Conservation (phyloP, 148 eudicot species). For the Arbutus unedo region DNA sequence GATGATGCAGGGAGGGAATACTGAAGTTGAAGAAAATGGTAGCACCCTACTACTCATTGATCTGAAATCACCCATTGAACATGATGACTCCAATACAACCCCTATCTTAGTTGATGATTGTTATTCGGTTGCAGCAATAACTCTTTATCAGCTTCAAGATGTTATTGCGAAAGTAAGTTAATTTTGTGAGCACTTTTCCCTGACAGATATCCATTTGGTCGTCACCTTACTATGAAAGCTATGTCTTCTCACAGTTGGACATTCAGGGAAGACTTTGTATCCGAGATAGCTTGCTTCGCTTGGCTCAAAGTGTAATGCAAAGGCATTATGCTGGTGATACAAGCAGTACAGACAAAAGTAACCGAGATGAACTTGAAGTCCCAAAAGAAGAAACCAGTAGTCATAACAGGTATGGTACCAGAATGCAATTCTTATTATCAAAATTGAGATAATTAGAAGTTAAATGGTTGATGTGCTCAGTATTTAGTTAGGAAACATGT, state of each 20-base stretch:
- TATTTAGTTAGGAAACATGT: not conserved
- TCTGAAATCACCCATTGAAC: slow-evolving; percentile 39
- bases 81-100: slow-evolving; percentile 32
- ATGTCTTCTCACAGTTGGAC: slow-evolving; percentile 55
- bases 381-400: slow-evolving; percentile 29
- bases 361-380: slow-evolving; percentile 23
- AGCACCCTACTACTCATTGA: slow-evolving; percentile 33
- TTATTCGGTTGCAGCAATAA: slow-evolving; percentile 49
- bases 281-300: slow-evolving; percentile 73
- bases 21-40: slow-evolving; percentile 32
- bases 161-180: slow-evolving; percentile 50
- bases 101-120: slow-evolving; percentile 34
- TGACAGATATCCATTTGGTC: not conserved
- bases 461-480: not conserved
- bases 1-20: slow-evolving; percentile 33
- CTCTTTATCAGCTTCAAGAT: slow-evolving; percentile 60
- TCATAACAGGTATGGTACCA: slow-evolving; percentile 53
- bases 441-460: slow-evolving; percentile 8
- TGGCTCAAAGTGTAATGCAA: slow-evolving; percentile 68
- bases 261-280: slow-evolving; percentile 52
- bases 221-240: not conserved
- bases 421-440: not conserved
- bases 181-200: not conserved
- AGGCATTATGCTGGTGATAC: slow-evolving; percentile 54
- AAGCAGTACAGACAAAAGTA: slow-evolving; percentile 35